Percentiles rank a stretch among this genome's conserved stretches.
Conservation (phyloP, 1,284 basidiomycete species). For the Phylloboletellus chloephorus region DNA sequence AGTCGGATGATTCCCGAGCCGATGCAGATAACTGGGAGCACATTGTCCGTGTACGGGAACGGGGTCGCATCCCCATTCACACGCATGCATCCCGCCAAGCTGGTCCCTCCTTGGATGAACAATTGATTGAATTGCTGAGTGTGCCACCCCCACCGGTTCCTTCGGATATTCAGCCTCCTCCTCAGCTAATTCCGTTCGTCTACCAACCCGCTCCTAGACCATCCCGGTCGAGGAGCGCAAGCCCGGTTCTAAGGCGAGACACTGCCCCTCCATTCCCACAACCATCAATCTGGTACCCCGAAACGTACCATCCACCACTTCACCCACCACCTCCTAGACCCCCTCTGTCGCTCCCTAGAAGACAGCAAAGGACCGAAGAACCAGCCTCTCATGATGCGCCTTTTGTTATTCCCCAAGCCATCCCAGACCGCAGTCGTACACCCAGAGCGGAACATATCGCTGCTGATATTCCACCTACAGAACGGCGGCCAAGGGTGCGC, state of each 20-base stretch:
- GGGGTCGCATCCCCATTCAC: conserved; percentile 31
- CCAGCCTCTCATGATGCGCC: conserved; percentile 3
- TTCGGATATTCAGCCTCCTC: conserved; percentile 45
- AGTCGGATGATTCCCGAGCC: conserved; percentile 24
- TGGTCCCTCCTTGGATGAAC: conserved; percentile 50
- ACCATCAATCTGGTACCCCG: conserved; percentile 18
- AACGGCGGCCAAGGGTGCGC: conserved; percentile 24
- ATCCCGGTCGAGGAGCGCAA: conserved; percentile 41
- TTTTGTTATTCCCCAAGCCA: conserved; percentile 11
- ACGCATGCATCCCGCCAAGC: conserved; percentile 39
- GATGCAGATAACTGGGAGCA: conserved; percentile 27
- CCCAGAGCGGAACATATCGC: conserved; percentile 5
- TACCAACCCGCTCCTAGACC: conserved; percentile 45
- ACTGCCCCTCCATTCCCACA: conserved; percentile 22
- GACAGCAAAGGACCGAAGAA: conserved; percentile 2
- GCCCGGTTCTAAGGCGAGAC: conserved; percentile 27
- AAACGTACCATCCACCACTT: conserved; percentile 14
- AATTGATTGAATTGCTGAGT: conserved; percentile 54
- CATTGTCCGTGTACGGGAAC: conserved; percentile 18
- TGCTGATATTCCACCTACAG: conserved; percentile 17
- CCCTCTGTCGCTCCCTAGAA: conserved; percentile 7
- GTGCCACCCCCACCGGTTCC: conserved; percentile 37
- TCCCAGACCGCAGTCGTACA: conserved; percentile 7
- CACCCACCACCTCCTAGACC: conserved; percentile 9
- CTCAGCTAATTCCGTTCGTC: conserved; percentile 47